Evolutionary conservation across 2,329 filamentous ascomycete species (phyloP), one percentile per base, ranked within the genome.

Genomic region (Pochonia chlamydosporia): DNA sequence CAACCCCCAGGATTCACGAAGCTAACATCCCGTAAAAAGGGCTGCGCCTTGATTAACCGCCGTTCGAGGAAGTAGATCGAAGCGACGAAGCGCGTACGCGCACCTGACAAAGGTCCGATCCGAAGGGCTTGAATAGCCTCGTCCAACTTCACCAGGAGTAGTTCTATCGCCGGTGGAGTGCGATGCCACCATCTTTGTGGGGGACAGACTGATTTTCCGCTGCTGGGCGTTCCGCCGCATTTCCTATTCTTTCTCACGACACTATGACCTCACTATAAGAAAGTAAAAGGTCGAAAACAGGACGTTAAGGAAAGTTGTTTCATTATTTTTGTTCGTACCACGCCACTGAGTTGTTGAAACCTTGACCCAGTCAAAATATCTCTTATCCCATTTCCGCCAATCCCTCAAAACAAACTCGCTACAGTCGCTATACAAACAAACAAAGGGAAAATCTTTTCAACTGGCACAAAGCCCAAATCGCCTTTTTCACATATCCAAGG

Each of bases 31-130:
- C n/a, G n/a, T n/a, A n/a, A n/a, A n/a, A n/a, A n/a, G n/a, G n/a
- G n/a, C n/a, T n/a, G n/a, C n/a, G n/a, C n/a, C n/a, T n/a, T n/a
- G n/a, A n/a, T n/a, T n/a, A n/a, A n/a, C n/a, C n/a, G n/a, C 30
- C 14, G 30, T 5, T 5, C 30, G 11, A 5, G 30, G 7, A 28
- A 13, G 7, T 8, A 33, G 30, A 36, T 36, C 7, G 21, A 36
- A 36, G 42, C 20, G 31, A 44, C 30, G 30, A 37, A 47, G 44
- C 44, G 39, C 35, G n/a, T 37, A 36, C 21, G 28, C 37, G 44
- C 44, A 31, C 44, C 25, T n/a, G 20, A 18, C 10, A 9, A 10
- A 20, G 20, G 41, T 24, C 28, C 20, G 42, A 20, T 18, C 30
- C 20, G 30, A 36, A 36, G 20, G 4, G 3, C n/a, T 20, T 16